Evolutionary conservation across 192 early-diverging fungal genomes (phyloP), one percentile per base, ranked within the genome.

Genomic region (Linderina pennispora): DNA sequence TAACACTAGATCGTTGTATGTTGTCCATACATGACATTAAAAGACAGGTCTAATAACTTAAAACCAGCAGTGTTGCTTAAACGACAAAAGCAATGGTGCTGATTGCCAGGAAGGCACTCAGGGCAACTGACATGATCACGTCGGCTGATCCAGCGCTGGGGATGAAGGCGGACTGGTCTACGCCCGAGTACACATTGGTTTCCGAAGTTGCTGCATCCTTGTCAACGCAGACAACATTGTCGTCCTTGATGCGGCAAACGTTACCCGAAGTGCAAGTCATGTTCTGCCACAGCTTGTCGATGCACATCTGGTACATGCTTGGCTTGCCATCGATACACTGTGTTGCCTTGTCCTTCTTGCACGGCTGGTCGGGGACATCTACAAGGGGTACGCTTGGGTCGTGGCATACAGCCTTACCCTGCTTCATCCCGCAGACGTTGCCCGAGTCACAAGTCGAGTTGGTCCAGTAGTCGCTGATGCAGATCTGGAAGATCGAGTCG

Each of bases 311-410:
- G 40, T 70, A 70, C 8, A 62, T 9, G 9, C 42, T 43, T 10
- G 48, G 37, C 38, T 55, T 55, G 32, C 43, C 55, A 14, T 33
- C 3, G 23, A 56, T 46, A 28, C 66, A 70, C 13, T 40, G 35
- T 8, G 38, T 53, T 8, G 55, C 47, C 9, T 45, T 49, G 9
- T 53, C 55, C 17, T 44, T 24, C 16, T 48, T 25, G 17, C 66
- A 70, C 0, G 66, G 66, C 55, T 50, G 55, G 25, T 62, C 55
- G 14, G 65, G 65, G 1, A 49, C 44, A 13, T 70, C 66, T 16
- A 55, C 40, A 15, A 62, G 45, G 8, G 58, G 42, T 43, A 50
- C 41, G 17, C 31, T 40, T 10, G 65, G 65, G 23, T 70, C 66
- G 13, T 62, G 59, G 51, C 66, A 70, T 0, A 58, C 33, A 6